Percentiles rank a stretch among this genome's conserved stretches.
These are phyloP conservation scores for Spergularia bocconei DNA, from an alignment of 148 eudicot genomes.

Conservation along the genomic window DNA sequence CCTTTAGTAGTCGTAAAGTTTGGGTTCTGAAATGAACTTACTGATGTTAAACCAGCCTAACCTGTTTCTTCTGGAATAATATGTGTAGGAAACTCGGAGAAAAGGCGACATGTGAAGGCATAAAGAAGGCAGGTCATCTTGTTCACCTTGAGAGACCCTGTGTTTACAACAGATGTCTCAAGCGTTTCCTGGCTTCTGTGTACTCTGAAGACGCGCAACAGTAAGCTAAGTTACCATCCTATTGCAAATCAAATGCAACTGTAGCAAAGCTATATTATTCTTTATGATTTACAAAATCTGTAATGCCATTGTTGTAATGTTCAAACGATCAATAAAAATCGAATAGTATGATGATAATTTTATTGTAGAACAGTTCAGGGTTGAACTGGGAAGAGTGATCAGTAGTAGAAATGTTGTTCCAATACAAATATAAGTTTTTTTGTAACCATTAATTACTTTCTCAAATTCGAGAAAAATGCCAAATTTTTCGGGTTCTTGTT, in stretches of 20 bases:
- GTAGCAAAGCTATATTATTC: slow-evolving; percentile 11
- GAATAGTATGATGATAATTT: neutral
- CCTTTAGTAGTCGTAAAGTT: neutral
- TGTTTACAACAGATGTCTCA: slow-evolving; percentile 62
- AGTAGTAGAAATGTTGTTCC: neutral
- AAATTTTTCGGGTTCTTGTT: neutral
- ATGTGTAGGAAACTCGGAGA: slow-evolving; percentile 75
- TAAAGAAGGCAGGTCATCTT: slow-evolving; percentile 81
- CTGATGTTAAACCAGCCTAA: neutral
- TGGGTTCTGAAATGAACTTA: neutral
- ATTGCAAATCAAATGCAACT: neutral
- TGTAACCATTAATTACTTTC: neutral
- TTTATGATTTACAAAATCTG: neutral
- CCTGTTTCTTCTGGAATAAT: neutral
- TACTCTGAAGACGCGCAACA: slow-evolving; percentile 22
- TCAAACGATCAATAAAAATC: slow-evolving; percentile 18
- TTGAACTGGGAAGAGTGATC: slow-evolving; percentile 15
- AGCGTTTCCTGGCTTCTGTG: slow-evolving; percentile 62
- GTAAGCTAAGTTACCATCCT: neutral
- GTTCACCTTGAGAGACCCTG: slow-evolving; percentile 84
- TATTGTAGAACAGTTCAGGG: slow-evolving; percentile 8
- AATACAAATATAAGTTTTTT: neutral
- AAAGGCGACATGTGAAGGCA: slow-evolving; percentile 52
- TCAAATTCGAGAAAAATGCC: neutral
- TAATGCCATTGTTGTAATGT: slow-evolving; percentile 13